These are phyloP conservation scores for Diutina pseudorugosa DNA, from an alignment of 1,139 yeast species.

Conservation along the genomic window DNA sequence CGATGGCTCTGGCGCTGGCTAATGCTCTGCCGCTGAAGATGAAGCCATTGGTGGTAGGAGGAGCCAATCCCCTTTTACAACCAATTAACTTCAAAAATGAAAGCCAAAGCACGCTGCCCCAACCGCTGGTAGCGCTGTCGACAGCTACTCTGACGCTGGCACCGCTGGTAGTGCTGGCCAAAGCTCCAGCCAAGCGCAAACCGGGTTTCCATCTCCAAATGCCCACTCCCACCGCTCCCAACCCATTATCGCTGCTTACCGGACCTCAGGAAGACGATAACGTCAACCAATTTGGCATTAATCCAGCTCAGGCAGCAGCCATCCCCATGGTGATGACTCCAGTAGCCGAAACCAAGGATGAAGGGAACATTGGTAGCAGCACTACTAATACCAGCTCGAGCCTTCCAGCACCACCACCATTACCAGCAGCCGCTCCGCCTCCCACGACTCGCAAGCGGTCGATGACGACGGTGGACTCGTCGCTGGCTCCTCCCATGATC, in stretches of 20 bases:
- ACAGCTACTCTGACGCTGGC: constrained; percentile 1
- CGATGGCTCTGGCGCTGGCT: not conserved
- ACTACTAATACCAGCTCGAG: not conserved
- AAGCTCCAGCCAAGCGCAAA: constrained; percentile 12
- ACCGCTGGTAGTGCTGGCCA: not conserved
- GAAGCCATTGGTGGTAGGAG: constrained; percentile 38
- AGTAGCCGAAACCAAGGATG: constrained; percentile 44
- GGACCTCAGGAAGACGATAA: constrained; percentile 21
- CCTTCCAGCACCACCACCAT: not conserved
- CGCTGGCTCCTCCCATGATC: constrained; percentile 10
- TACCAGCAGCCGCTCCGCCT: not conserved
- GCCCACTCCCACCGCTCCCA: constrained; percentile 33
- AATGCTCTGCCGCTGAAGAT: constrained; percentile 32
- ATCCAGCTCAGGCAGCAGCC: constrained; percentile 36
- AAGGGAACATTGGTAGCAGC: too few species aligned
- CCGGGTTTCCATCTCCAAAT: constrained; percentile 36
- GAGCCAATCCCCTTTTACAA: constrained; percentile 39
- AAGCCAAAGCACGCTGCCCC: not conserved
- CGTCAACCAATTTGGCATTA: constrained; percentile 56
- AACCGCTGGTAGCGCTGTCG: not conserved
- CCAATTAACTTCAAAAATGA: constrained; percentile 40
- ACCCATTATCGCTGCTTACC: constrained; percentile 25
- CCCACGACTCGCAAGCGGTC: not conserved
- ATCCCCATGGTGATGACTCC: constrained; percentile 67
- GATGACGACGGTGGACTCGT: constrained; percentile 6